Conservation (phyloP, 306 rosid species). For the Rubus idaeus region DNA sequence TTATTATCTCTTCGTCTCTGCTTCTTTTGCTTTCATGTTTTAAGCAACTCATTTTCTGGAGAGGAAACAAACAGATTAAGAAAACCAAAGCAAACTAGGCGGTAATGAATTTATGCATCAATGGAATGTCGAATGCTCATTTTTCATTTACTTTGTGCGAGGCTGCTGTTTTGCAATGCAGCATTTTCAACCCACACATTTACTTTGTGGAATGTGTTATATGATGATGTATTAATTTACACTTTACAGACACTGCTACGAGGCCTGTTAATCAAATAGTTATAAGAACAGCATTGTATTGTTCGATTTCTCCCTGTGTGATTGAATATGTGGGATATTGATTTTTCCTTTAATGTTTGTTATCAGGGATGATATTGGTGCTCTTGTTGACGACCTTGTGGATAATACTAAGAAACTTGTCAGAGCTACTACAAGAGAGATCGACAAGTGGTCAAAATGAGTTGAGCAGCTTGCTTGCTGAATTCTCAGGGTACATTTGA, state of each 20-base stretch:
- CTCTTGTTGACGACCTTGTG: conserved; percentile 72
- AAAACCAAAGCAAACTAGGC: no score
- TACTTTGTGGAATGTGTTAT: no score
- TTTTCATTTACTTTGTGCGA: no score
- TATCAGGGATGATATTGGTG: conserved; percentile 64
- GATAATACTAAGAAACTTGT: conserved; percentile 63
- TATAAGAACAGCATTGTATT: no score
- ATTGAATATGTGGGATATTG: neutral
- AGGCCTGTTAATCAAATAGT: neutral
- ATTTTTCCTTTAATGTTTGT: conserved; percentile 16
- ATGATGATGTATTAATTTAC: neutral
- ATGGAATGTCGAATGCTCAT: neutral
- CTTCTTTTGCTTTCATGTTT: neutral
- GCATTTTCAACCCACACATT: no score
- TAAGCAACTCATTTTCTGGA: neutral
- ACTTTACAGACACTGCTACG: neutral
- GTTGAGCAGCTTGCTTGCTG: neutral
- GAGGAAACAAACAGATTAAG: neutral
- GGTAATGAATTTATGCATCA: neutral
- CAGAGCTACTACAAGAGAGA: conserved; percentile 60
- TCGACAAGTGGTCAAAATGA: conserved; percentile 81
- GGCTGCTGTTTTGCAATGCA: no score
- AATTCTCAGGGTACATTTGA: neutral
- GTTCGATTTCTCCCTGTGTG: neutral
- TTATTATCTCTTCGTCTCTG: neutral